These are phyloP conservation scores for Takashimella koratensis DNA, from an alignment of 1,284 basidiomycete species.

Conservation along the genomic window DNA sequence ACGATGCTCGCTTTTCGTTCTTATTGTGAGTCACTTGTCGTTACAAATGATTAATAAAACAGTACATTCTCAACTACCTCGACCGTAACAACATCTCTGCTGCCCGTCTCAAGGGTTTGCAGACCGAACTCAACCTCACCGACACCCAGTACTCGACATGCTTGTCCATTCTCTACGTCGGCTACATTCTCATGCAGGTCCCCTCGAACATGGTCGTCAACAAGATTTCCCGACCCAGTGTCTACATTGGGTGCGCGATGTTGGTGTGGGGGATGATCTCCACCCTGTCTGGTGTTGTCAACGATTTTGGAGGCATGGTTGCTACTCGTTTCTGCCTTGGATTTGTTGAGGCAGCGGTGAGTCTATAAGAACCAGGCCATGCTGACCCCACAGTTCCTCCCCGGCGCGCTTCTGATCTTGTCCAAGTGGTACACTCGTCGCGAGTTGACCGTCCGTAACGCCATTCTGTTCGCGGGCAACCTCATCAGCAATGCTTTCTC, in stretches of 20 bases:
- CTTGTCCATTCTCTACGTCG: constrained; percentile 70
- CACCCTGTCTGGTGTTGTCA: constrained; percentile 27
- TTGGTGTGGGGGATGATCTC: constrained; percentile 37
- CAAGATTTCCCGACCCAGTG: constrained; percentile 28
- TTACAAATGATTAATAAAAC: constrained; percentile 12
- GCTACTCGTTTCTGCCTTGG: constrained; percentile 30
- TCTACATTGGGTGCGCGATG: constrained; percentile 34
- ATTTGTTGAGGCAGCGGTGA: constrained; percentile 27
- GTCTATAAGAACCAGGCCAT: background rate
- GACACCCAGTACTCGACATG: constrained; percentile 66
- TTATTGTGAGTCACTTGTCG: constrained; percentile 33
- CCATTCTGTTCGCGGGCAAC: constrained; percentile 63
- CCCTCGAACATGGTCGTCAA: constrained; percentile 37
- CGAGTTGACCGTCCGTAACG: constrained; percentile 56
- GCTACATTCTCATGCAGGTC: constrained; percentile 42
- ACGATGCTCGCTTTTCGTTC: constrained; percentile 31
- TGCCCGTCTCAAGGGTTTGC: constrained; percentile 58
- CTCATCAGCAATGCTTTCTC: constrained; percentile 76
- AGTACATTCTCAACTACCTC: constrained; percentile 18
- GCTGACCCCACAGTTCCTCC: constrained; percentile 18
- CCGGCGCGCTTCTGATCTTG: constrained; percentile 52
- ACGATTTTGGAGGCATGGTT: constrained; percentile 28
- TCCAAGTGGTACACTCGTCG: constrained; percentile 53
- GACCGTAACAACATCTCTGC: constrained; percentile 24
- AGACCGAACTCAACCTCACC: constrained; percentile 61